Conservation (phyloP, 148 eudicot genomes). For the Rhododendron kiyosumense region DNA sequence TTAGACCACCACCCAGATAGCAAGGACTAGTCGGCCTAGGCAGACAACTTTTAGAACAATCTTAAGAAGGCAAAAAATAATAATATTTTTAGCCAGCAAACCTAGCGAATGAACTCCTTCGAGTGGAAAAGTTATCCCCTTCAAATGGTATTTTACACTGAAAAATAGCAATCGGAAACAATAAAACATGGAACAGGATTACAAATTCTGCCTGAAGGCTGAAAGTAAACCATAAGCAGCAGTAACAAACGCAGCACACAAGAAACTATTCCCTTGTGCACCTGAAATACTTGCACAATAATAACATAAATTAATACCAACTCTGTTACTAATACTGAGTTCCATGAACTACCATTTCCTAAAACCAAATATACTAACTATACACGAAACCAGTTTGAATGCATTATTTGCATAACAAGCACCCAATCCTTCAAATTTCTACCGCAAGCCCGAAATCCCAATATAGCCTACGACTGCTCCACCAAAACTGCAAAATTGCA, state of each 20-base stretch:
- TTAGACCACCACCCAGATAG: too few relatives aligned
- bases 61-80: not conserved
- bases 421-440: conserved; percentile 13
- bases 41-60: too few relatives aligned
- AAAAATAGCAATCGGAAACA: not conserved
- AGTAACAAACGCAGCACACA: not conserved
- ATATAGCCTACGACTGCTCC: conserved; percentile 1
- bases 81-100: not conserved
- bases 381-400: conserved; percentile 14
- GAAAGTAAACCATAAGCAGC: not conserved
- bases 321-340: not conserved
- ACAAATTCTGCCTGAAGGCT: not conserved
- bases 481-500: conserved; percentile 36
- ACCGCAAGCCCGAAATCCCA: conserved; percentile 14
- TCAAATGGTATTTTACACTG: not conserved
- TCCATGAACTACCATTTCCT: not conserved
- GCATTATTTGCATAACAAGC: conserved; percentile 13
- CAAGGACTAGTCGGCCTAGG: too few relatives aligned
- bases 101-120: not conserved
- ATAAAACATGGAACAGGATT: not conserved
- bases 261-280: not conserved
- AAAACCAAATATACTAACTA: conserved; percentile 14
- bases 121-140: not conserved
- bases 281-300: not conserved
- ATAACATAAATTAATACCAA: not conserved